Evolutionary conservation across 148 eudicot species (phyloP).

Genomic region (Cornus controversa): DNA sequence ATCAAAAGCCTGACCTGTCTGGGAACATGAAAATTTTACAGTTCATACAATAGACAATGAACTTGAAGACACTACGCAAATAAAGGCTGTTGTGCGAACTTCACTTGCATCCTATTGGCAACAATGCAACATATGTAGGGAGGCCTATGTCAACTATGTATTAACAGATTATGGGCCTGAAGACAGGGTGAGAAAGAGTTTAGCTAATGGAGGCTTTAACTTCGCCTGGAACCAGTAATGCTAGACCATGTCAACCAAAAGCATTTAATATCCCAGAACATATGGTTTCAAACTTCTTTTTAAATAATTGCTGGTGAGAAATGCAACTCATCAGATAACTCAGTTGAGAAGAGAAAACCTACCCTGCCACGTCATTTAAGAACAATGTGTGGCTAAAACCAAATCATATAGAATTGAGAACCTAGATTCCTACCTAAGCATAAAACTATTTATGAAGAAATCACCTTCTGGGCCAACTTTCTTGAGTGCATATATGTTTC

Average conservation of each 20-base stretch:
- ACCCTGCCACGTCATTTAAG: background rate
- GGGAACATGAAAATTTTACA: constrained; percentile 26
- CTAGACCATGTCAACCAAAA: background rate
- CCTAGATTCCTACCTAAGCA: background rate
- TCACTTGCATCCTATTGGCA: too few relatives aligned
- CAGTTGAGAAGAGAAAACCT: background rate
- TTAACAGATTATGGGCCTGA: background rate
- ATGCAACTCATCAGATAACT: background rate
- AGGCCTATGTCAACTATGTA: too few relatives aligned
- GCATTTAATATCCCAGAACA: too few relatives aligned
- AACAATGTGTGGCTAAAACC: background rate
- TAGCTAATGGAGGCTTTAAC: constrained; percentile 7
- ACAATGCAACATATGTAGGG: too few relatives aligned
- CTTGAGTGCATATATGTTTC: too few relatives aligned
- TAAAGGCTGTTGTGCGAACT: constrained; percentile 58
- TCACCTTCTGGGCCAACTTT: too few relatives aligned
- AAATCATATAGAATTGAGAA: background rate
- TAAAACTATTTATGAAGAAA: too few relatives aligned
- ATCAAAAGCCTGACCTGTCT: constrained; percentile 5
- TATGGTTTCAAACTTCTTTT: background rate
- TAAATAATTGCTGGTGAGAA: background rate
- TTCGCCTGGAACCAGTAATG: background rate
- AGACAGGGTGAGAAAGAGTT: constrained; percentile 7
- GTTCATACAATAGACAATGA: constrained; percentile 84
- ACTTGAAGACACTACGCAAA: constrained; percentile 67